Conservation (phyloP, 2,329 filamentous ascomycete genomes). For the Metarhizium humberi region DNA sequence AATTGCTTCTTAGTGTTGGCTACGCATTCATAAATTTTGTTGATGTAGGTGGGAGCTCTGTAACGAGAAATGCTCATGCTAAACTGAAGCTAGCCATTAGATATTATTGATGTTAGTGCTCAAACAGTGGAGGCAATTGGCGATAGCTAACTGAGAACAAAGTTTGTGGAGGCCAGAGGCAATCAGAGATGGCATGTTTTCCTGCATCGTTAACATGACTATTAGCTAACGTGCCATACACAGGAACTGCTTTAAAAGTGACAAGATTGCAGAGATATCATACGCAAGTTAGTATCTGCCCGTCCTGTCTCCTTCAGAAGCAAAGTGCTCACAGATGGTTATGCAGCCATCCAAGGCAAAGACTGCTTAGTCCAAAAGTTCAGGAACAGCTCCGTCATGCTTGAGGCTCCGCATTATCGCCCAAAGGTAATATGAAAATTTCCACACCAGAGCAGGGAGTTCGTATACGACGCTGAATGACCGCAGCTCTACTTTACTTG, state of each 20-base stretch:
- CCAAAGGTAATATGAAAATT: slow-evolving; percentile 57
- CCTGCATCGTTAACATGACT: neutral
- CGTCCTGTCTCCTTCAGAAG: accelerated
- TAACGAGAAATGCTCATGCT: neutral
- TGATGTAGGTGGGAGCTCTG: slow-evolving; percentile 45
- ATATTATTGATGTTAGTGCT: slow-evolving; percentile 59
- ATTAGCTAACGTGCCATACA: slow-evolving; percentile 2
- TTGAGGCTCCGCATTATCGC: slow-evolving; percentile 70
- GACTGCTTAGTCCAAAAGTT: slow-evolving; percentile 92
- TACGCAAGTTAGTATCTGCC: slow-evolving; percentile 70
- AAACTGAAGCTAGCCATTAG: slow-evolving; percentile 50
- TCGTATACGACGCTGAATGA: neutral
- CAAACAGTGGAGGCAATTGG: neutral
- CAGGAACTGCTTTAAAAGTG: slow-evolving; percentile 73
- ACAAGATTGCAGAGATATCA: slow-evolving; percentile 82
- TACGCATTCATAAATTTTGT: slow-evolving; percentile 97
- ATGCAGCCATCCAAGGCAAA: slow-evolving; percentile 75
- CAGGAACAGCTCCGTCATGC: slow-evolving; percentile 92
- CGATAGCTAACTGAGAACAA: slow-evolving; percentile 11
- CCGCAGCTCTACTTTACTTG: slow-evolving; percentile 42
- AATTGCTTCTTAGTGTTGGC: slow-evolving; percentile 57
- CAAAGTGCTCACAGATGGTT: slow-evolving; percentile 15
- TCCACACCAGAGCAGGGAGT: neutral
- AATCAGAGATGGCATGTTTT: slow-evolving; percentile 57
- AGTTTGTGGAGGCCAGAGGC: slow-evolving; percentile 64